Evolutionary conservation across 2,329 filamentous ascomycete species (phyloP).

Genomic region (Ascochyta pisi): DNA sequence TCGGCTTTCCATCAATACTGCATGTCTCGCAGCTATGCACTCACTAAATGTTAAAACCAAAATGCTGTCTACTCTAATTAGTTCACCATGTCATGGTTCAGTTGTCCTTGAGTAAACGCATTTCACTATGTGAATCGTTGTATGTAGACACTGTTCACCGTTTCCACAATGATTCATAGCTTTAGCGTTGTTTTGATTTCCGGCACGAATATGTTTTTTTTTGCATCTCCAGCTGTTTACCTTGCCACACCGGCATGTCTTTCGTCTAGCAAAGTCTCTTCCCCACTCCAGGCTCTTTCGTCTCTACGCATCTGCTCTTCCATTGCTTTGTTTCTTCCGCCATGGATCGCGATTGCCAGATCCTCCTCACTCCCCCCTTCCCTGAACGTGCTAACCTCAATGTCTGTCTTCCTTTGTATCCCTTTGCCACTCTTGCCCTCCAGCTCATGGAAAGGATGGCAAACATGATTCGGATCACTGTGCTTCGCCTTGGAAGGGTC

Average conservation of each 20-base stretch:
- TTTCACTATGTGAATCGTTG: too few species aligned
- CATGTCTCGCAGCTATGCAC: too few species aligned
- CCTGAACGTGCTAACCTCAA: conserved; percentile 7
- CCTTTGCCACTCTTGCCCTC: not conserved
- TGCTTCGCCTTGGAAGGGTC: conserved; percentile 8
- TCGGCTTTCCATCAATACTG: too few species aligned
- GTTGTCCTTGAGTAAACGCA: too few species aligned
- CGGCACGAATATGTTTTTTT: too few species aligned
- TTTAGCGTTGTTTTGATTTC: too few species aligned
- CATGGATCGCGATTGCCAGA: not conserved
- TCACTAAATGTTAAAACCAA: too few species aligned
- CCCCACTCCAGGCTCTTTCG: conserved; percentile 3
- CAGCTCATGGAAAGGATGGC: conserved; percentile 9
- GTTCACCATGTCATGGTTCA: too few species aligned
- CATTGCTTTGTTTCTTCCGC: conserved; percentile 1
- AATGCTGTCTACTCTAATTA: too few species aligned
- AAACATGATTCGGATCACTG: not conserved
- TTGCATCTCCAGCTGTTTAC: not conserved
- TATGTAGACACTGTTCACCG: too few species aligned
- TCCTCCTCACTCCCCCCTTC: conserved; percentile 8
- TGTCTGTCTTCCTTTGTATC: conserved; percentile 8
- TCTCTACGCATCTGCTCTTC: conserved; percentile 11
- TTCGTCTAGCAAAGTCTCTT: not conserved
- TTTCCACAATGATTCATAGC: too few species aligned
- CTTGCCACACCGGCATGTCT: not conserved